Base-by-base conservation (phyloP, 1,139 yeast species). In the Suhomyces yuchorum region DNA sequence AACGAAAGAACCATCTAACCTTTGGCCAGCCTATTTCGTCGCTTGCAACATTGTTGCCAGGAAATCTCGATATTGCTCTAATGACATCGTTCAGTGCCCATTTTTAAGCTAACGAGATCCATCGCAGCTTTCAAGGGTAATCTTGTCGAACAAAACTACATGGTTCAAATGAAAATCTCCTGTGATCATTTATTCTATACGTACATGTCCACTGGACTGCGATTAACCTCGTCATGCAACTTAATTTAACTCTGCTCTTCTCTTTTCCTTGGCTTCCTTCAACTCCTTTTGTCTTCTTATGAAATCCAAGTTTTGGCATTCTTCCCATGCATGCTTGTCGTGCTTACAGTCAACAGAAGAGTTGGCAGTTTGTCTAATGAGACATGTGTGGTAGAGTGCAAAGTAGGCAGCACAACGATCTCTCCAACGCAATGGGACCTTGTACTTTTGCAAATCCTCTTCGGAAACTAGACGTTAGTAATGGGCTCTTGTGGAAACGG, bases 331-430 rank as follows among this genome's bases (percentile, higher is more conserved):
- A 59, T 88, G 96, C 67, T 91, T 82, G 70, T 86, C 91, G 56
- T 85, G 87, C 53, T 80, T 78, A 70, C 96, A 89, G 61, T 81
- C 84, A 46, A 75, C 75, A 8, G 75, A 66, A 4, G 73, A 65
- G 60, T 74, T 73, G 50, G 79, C 79, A 17, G 73, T 64, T 58
- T 75, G 79, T 66, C 80, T 73, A 42, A 71, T 69, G 47, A 75
- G 73, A 63, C 80, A 75, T 15, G 77, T 72, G 54, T 73, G 75
- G 58, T 71, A 73, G 54, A 75, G 75, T 18, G 96, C 87, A 61
- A 85, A 78, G 61, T 88, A 75, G 28, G 85, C 78, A 4, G 96
- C 95, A 68, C 96, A 89, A 69, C 96, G 82, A 66, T 89, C 96
- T 62, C 96, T 79, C 81, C 87, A 89, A 56, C 82, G 83, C 56